These are phyloP conservation scores for Annona cherimola DNA, from an alignment of 164 flowering plant species.

Conservation along the genomic window DNA sequence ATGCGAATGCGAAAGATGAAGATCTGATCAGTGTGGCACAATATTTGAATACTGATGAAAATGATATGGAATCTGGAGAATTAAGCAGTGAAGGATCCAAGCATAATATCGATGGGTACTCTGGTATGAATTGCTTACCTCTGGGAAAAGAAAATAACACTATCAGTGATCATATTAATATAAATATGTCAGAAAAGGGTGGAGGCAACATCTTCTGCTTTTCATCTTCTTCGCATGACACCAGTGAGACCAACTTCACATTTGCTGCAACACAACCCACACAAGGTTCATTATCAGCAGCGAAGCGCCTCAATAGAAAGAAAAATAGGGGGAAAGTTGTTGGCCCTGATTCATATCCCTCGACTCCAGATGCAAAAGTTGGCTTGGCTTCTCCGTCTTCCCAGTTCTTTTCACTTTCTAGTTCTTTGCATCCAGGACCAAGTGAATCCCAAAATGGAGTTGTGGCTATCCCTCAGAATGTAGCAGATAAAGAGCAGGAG, in stretches of 20 bases:
- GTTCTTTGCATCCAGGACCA: slow-evolving; percentile 22
- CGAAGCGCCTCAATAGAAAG: slow-evolving; percentile 41
- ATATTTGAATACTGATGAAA: slow-evolving; percentile 35
- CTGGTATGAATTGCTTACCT: slow-evolving; percentile 32
- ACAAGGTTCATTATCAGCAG: slow-evolving; percentile 32
- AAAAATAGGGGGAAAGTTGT: slow-evolving; percentile 39
- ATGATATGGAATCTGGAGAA: slow-evolving; percentile 19
- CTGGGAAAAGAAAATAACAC: slow-evolving; percentile 52
- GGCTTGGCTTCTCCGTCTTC: slow-evolving; percentile 33
- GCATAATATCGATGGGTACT: slow-evolving; percentile 11
- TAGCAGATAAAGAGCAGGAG: slow-evolving; percentile 18
- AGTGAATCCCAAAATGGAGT: slow-evolving; percentile 15
- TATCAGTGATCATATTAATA: slow-evolving; percentile 18
- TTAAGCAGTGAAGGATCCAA: slow-evolving; percentile 18
- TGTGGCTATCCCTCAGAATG: slow-evolving; percentile 17
- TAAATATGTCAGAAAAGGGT: slow-evolving; percentile 38
- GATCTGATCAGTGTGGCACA: slow-evolving; percentile 37
- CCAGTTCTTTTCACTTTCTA: slow-evolving; percentile 33
- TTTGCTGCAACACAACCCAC: slow-evolving; percentile 63
- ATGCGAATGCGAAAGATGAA: slow-evolving; percentile 40
- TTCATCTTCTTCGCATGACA: slow-evolving; percentile 35
- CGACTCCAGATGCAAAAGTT: slow-evolving; percentile 22
- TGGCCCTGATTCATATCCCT: slow-evolving; percentile 30
- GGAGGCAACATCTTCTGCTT: slow-evolving; percentile 24
- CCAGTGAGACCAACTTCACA: slow-evolving; percentile 36